Base-by-base conservation (phyloP, 257 asterid genomes). In the Ajuga chamaepitys region DNA sequence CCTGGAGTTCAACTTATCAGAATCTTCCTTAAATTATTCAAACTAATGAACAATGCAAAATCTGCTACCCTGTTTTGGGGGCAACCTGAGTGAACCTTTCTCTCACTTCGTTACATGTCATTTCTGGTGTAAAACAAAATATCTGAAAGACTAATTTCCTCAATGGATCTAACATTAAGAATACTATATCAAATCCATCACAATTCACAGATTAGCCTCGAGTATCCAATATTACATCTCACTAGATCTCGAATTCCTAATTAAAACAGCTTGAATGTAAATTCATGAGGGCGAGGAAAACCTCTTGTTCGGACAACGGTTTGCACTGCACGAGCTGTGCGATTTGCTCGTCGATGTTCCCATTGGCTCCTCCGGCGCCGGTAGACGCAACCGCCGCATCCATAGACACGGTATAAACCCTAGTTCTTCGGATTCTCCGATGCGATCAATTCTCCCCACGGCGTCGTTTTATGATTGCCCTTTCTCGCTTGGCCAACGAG, bases 261-360 rank as follows among this genome's bases (percentile, higher is more conserved):
- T 10, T 40, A 65, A 41, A 12, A 2, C 44, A 38, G 2, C 50
- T 17, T 21, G 40, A 48, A 53, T 41, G 40, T 3, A 35, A 58
- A 51, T 5, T 46, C 10, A 34, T 45, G 2, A 46, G n/a, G 47
- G 13, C 28, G 22, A 17, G 5, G 44, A 21, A 25, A 58, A 88
- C 96, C 91, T 88, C 96, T 62, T 74, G 91, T 44, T 88, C 91
- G 65, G 95, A 81, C 70, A 88, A 74, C 73, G 96, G 92, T 56
- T 86, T 88, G 89, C 96, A 86, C 80, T 88, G 96, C 82, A 81
- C 85, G 74, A 86, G 96, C 83, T 84, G 96, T 32, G 75, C 78
- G 72, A 88, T 88, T 75, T 88, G 95, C 74, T 82, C 89, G 54
- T 88, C 95, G 55, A 86, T 82, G 72, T 79, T 81, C 17, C 95